These are phyloP conservation scores for Claviceps citrina DNA, from an alignment of 2,329 filamentous ascomycete genomes.

Conservation along the genomic window DNA sequence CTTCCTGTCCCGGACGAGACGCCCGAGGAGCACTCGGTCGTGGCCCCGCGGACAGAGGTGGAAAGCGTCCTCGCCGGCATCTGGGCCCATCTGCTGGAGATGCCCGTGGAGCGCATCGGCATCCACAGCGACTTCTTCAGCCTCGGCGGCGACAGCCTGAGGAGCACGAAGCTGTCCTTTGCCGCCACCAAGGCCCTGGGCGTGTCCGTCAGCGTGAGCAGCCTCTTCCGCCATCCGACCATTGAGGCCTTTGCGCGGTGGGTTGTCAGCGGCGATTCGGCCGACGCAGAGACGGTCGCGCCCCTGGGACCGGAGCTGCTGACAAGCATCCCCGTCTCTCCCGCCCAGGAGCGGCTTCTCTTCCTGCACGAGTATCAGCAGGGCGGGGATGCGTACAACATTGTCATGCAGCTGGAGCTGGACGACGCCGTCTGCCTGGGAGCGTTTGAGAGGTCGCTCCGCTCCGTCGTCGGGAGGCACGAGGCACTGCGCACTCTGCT, in stretches of 20 bases:
- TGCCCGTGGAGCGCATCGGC: not conserved
- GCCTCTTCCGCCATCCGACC: not conserved
- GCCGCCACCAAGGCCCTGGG: not conserved
- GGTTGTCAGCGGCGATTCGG: not conserved
- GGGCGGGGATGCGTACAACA: not conserved
- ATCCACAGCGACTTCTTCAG: not conserved
- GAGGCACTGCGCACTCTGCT: not conserved
- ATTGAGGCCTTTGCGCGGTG: slow-evolving; percentile 1
- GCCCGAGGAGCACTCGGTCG: not conserved
- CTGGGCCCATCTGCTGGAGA: not conserved
- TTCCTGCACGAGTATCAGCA: not conserved
- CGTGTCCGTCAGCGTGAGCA: not conserved
- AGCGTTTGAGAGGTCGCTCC: not conserved
- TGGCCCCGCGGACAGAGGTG: not conserved
- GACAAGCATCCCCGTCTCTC: not conserved
- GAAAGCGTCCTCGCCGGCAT: not conserved
- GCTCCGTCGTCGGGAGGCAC: not conserved
- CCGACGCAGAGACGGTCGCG: not conserved
- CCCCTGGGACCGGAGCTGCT: not conserved
- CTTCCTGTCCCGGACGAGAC: not conserved
- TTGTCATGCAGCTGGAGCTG: not conserved
- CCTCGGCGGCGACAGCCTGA: slow-evolving; percentile 1
- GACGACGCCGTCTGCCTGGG: not conserved
- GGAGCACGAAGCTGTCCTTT: not conserved
- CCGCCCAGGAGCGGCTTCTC: not conserved